phyloP scores from a whole-genome alignment of 768 basidiomycete genomes.

The Mycena olivaceomarginata region DNA sequence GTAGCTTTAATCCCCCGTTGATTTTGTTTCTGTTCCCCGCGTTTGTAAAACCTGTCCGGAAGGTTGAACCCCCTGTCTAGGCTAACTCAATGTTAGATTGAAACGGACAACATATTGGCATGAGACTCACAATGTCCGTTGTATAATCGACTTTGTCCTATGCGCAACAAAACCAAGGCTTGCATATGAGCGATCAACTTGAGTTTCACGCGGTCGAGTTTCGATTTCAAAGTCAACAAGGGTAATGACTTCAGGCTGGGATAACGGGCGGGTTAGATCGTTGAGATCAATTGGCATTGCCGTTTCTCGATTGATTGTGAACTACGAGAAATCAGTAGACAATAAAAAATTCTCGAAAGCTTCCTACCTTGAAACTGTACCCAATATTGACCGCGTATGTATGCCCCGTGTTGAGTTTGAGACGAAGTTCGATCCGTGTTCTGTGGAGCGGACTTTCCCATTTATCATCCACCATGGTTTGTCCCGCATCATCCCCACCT shows the following conservation, averaged over 20 bases:
- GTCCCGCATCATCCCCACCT: background rate
- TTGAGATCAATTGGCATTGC: background rate
- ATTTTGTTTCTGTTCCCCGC: background rate
- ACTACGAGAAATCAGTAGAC: background rate
- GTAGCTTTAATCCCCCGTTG: background rate
- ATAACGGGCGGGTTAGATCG: too few relatives aligned
- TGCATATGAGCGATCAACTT: too few relatives aligned
- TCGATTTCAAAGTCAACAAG: too few relatives aligned
- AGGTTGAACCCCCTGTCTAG: slow-evolving; percentile 8
- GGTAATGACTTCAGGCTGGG: too few relatives aligned
- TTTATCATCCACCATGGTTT: background rate
- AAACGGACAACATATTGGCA: background rate
- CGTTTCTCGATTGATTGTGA: background rate
- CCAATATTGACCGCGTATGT: slow-evolving; percentile 1
- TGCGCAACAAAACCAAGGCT: slow-evolving; percentile 8
- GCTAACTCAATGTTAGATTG: background rate
- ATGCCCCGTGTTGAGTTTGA: background rate
- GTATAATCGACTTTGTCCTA: slow-evolving; percentile 7
- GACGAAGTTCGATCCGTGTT: background rate
- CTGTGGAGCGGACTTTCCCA: slow-evolving; percentile 4
- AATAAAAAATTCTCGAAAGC: background rate
- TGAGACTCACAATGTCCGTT: slow-evolving; percentile 10
- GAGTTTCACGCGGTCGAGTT: too few relatives aligned
- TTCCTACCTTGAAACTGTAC: slow-evolving; percentile 11
- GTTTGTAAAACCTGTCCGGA: slow-evolving; percentile 10